Evolutionary conservation across 306 rosid genomes (phyloP), one percentile per base, ranked within the genome.

Genomic region (Cajanus cajan): DNA sequence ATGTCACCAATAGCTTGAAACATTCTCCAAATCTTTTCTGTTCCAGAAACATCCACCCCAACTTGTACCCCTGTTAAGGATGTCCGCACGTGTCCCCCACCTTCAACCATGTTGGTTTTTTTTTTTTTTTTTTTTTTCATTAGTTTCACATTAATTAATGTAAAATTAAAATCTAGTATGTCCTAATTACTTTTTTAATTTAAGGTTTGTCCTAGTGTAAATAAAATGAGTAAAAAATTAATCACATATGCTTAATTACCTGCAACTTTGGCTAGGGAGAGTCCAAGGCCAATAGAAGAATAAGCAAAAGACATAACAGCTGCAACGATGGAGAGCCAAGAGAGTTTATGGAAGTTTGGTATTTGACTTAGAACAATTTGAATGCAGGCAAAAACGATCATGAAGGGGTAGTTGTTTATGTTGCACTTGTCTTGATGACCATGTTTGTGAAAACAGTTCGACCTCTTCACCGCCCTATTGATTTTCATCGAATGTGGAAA

Each of bases 241-340:
- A 11, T 77, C 2, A 14, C 8, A 58, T 5, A 69, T 15, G 59
- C 24, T n/a, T n/a, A n/a, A n/a, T 54, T 54, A 90, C 97, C 88
- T 47, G 76, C 54, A 47, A 83, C 87, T 89, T 84, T 90, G 12
- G 96, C 93, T 0, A 92, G 21, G 57, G 96, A 92, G 70, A 92
- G 96, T 0, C 93, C 97, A 1, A 92, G 88, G 33, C 97, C 97
- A 4, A 92, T 92, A 44, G 88, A 74, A 12, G 97, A 85, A 43
- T 92, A 92, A 11, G 97, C 89, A 14, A 92, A 92, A 24, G 97
- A 92, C 97, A 92, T 92, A 41, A 92, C 11, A 6, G 97, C 97
- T 8, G 97, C 97, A 14, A 92, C 80, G 25, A 92, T 90, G 1
- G 97, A 92, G 73, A 92, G 97, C 91, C 90, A 90, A 2, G 92